phyloP scores from a whole-genome alignment of 2,329 filamentous ascomycete species.

The Pseudogymnoascus sp. region DNA sequence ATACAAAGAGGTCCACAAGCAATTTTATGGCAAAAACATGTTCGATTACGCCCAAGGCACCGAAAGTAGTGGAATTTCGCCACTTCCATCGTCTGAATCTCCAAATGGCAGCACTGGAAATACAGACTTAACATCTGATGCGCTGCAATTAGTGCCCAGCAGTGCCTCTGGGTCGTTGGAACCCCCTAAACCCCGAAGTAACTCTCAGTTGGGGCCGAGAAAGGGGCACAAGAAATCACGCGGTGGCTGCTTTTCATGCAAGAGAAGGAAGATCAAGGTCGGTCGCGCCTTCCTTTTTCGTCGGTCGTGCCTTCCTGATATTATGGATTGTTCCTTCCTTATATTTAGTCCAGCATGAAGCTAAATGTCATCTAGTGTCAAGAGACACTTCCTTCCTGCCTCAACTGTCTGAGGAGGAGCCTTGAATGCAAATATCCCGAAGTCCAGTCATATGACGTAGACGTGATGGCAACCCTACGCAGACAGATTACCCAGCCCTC shows the following conservation, averaged over 20 bases:
- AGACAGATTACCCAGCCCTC: slow-evolving; percentile 10
- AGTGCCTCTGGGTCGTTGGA: background rate
- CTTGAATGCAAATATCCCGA: slow-evolving; percentile 57
- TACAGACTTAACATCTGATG: background rate
- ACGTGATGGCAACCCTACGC: slow-evolving; percentile 13
- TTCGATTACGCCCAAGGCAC: background rate
- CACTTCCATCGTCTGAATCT: background rate
- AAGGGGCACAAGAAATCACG: slow-evolving; percentile 59
- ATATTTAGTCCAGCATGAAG: background rate
- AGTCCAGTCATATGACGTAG: slow-evolving; percentile 43
- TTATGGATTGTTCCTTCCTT: background rate
- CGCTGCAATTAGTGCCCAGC: background rate
- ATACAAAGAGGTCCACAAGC: background rate
- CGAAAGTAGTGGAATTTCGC: background rate
- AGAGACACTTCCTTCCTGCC: slow-evolving; percentile 54
- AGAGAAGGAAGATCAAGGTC: slow-evolving; percentile 57
- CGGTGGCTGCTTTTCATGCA: slow-evolving; percentile 59
- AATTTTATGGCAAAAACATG: background rate
- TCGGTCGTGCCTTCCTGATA: background rate
- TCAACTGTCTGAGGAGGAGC: slow-evolving; percentile 54
- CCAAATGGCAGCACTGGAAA: background rate
- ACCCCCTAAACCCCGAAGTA: background rate
- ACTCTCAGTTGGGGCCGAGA: slow-evolving; percentile 24
- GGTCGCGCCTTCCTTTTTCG: background rate
- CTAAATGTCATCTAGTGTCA: slow-evolving; percentile 42